Evolutionary conservation across 495 filamentous ascomycete genomes (phyloP).

Genomic region (Trichoderma reesei): DNA sequence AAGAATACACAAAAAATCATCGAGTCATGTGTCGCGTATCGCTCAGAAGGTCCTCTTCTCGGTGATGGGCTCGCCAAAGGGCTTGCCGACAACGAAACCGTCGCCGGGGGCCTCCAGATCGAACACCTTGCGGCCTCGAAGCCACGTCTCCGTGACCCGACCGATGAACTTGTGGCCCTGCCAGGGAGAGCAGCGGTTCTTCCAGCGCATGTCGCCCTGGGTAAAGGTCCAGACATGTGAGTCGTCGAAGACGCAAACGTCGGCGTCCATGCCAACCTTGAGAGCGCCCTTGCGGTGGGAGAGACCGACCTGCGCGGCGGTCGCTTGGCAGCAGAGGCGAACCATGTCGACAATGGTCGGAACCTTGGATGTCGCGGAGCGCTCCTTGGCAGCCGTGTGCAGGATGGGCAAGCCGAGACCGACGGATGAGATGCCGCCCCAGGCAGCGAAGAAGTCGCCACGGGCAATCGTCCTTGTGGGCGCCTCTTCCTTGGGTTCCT

Average conservation of each 20-base stretch:
- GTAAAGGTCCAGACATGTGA: slow-evolving; percentile 63
- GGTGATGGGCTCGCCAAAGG: slow-evolving; percentile 32
- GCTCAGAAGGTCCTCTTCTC: slow-evolving; percentile 28
- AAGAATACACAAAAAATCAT: not conserved
- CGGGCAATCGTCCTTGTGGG: slow-evolving; percentile 13
- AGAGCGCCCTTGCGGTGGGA: slow-evolving; percentile 72
- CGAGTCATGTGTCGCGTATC: not conserved
- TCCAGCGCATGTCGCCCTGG: slow-evolving; percentile 68
- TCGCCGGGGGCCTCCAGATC: slow-evolving; percentile 31
- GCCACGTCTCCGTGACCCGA: slow-evolving; percentile 81
- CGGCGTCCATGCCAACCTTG: slow-evolving; percentile 77
- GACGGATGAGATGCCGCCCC: slow-evolving; percentile 93
- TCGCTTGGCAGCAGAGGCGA: slow-evolving; percentile 75
- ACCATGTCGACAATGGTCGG: slow-evolving; percentile 64
- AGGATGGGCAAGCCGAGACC: slow-evolving; percentile 87
- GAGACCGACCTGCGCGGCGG: slow-evolving; percentile 86
- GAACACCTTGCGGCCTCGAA: slow-evolving; percentile 71
- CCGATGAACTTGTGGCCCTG: slow-evolving; percentile 73
- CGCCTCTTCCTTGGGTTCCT: slow-evolving; percentile 13
- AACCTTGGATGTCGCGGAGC: slow-evolving; percentile 28
- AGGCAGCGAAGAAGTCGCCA: slow-evolving; percentile 90
- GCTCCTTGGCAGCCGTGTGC: slow-evolving; percentile 60
- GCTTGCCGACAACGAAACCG: slow-evolving; percentile 30
- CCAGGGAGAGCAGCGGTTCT: slow-evolving; percentile 92
- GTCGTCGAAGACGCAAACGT: slow-evolving; percentile 89